These are phyloP conservation scores for Corchorus olitorius DNA, from an alignment of 345 rosid genomes.

Conservation along the genomic window DNA sequence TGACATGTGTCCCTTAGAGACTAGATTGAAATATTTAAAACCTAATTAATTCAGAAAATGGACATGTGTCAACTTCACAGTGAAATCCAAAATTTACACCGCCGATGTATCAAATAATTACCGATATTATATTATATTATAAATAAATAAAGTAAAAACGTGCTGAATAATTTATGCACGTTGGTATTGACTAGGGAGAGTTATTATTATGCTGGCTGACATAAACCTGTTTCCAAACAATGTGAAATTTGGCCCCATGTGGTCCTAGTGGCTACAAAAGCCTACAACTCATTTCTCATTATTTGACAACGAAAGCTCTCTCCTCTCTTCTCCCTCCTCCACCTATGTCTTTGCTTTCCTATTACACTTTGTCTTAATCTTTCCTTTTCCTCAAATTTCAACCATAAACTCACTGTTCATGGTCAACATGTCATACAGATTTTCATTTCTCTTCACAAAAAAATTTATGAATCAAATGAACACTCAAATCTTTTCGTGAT, in stretches of 20 bases:
- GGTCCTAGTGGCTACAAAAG: background rate
- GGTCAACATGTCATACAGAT: background rate
- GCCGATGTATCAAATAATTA: too few relatives aligned
- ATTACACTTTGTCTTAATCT: background rate
- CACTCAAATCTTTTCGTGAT: background rate
- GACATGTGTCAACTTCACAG: too few relatives aligned
- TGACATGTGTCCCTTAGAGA: too few relatives aligned
- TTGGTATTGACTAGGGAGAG: background rate
- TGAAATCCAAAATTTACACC: too few relatives aligned
- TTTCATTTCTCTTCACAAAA: background rate
- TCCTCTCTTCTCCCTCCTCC: too few relatives aligned
- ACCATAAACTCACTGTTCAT: background rate
- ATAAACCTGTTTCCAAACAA: background rate
- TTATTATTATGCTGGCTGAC: background rate
- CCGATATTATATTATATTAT: too few relatives aligned
- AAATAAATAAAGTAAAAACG: background rate
- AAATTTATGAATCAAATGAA: background rate
- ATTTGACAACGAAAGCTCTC: too few relatives aligned
- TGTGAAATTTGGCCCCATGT: background rate
- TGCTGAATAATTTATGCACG: background rate
- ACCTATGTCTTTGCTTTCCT: too few relatives aligned
- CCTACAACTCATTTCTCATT: too few relatives aligned
- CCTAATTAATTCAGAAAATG: too few relatives aligned
- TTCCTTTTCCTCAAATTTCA: background rate
- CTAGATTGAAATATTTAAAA: too few relatives aligned